Conservation (phyloP, 257 asterid species). For the Nicotiana otophora region DNA sequence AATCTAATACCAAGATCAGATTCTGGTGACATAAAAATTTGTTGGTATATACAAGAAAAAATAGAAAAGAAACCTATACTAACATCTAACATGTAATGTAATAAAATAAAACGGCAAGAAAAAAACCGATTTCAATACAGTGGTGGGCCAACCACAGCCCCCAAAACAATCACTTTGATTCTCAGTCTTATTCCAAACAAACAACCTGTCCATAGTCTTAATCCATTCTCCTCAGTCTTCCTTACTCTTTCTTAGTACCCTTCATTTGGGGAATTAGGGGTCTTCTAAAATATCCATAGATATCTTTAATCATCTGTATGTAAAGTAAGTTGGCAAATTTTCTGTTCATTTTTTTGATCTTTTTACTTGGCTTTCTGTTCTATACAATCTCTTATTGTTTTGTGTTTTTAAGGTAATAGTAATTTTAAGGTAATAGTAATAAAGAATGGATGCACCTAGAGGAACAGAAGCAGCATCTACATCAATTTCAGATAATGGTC, state of each 20-base stretch:
- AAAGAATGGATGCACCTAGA: conserved; percentile 20
- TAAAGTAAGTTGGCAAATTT: neutral
- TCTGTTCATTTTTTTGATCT: neutral
- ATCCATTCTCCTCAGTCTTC: neutral
- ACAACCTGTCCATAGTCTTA: neutral
- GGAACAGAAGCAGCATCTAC: conserved; percentile 8
- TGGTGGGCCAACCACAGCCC: no score
- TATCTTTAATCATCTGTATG: neutral
- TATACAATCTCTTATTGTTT: neutral
- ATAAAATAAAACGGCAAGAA: no score
- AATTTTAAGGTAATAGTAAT: neutral
- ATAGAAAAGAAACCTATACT: no score
- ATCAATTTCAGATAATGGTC: conserved; percentile 16
- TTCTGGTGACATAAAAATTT: no score
- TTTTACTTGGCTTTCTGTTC: neutral
- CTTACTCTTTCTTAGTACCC: no score
- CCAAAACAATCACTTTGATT: no score
- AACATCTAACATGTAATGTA: no score
- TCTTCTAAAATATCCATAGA: neutral
- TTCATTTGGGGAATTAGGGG: neutral
- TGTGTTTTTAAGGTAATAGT: neutral
- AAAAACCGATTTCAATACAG: no score
- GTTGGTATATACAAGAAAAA: no score
- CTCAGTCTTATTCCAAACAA: no score
- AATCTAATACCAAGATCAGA: no score